Conservation (phyloP, 257 asterid species). For the Nicotiana otophora region DNA sequence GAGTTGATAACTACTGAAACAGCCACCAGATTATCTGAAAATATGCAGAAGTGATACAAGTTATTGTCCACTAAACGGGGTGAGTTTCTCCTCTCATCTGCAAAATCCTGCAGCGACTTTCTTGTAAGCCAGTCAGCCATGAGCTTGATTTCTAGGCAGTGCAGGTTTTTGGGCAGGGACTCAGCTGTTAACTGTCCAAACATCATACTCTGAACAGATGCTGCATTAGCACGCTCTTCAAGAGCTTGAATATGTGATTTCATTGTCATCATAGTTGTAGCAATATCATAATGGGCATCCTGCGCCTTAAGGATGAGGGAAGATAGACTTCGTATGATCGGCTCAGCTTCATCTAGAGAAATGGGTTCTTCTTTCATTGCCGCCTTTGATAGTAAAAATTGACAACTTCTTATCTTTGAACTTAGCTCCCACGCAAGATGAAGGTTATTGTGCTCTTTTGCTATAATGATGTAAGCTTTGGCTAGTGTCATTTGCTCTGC, state of each 20-base stretch:
- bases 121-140: conserved; percentile 56
- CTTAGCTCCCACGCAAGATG: conserved; percentile 89
- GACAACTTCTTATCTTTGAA: conserved; percentile 69
- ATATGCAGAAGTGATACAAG: conserved; percentile 78
- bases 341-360: conserved; percentile 76
- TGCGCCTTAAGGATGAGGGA: conserved; percentile 76
- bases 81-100: conserved; percentile 57
- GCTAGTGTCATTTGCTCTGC: conserved; percentile 87
- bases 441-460: conserved; percentile 78
- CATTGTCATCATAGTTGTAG: conserved; percentile 78
- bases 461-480: conserved; percentile 77
- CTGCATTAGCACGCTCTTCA: conserved; percentile 66
- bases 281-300: conserved; percentile 78
- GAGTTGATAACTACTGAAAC: conserved; percentile 80
- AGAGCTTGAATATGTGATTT: conserved; percentile 82
- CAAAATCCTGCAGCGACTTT: conserved; percentile 42
- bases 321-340: conserved; percentile 66
- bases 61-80: conserved; percentile 72
- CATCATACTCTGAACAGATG: conserved; percentile 55
- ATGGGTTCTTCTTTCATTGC: conserved; percentile 72
- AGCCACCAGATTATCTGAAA: conserved; percentile 77
- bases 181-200: conserved; percentile 73
- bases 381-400: conserved; percentile 70
- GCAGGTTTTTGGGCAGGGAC: conserved; percentile 67
- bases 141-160: conserved; percentile 66